phyloP scores from a whole-genome alignment of 306 rosid genomes.

The Cyamopsis tetragonoloba region DNA sequence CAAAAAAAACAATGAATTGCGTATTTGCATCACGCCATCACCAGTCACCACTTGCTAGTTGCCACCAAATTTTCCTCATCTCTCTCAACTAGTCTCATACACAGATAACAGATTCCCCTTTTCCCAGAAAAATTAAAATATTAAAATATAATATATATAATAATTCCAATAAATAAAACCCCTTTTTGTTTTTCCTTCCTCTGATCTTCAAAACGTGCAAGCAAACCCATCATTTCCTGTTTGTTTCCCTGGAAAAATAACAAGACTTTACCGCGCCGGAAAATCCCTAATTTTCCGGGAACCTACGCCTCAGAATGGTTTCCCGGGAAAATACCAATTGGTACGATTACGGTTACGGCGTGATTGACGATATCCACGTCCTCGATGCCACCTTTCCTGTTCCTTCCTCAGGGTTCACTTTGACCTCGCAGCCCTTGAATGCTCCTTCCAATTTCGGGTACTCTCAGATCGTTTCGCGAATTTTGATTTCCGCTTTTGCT shows the following conservation, averaged over 20 bases:
- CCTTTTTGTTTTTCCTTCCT: neutral
- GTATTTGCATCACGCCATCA: neutral
- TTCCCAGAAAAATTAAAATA: neutral
- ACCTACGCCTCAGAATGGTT: constrained; percentile 49
- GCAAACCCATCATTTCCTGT: constrained; percentile 9
- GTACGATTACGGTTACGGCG: constrained; percentile 66
- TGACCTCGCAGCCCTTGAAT: constrained; percentile 57
- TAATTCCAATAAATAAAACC: neutral
- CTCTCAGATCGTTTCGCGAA: constrained; percentile 8
- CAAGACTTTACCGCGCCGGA: constrained; percentile 4
- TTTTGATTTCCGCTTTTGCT: neutral
- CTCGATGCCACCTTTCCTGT: constrained; percentile 49
- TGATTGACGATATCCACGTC: constrained; percentile 73
- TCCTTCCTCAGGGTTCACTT: constrained; percentile 52
- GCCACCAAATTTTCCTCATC: constrained; percentile 16
- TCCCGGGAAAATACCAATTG: constrained; percentile 92
- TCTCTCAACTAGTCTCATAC: neutral
- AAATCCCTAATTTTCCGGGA: constrained; percentile 35
- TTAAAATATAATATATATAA: neutral
- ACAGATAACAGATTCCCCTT: constrained; percentile 14
- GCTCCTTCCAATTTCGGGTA: constrained; percentile 59
- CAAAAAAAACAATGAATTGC: constrained; percentile 5
- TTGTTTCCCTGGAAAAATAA: constrained; percentile 23
- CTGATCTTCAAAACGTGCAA: constrained; percentile 13
- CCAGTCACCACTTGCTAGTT: constrained; percentile 22